Percentiles rank a stretch among this genome's conserved stretches.
Conservation (phyloP, 2,329 filamentous ascomycete genomes). For the Aspergillus clavatus region DNA sequence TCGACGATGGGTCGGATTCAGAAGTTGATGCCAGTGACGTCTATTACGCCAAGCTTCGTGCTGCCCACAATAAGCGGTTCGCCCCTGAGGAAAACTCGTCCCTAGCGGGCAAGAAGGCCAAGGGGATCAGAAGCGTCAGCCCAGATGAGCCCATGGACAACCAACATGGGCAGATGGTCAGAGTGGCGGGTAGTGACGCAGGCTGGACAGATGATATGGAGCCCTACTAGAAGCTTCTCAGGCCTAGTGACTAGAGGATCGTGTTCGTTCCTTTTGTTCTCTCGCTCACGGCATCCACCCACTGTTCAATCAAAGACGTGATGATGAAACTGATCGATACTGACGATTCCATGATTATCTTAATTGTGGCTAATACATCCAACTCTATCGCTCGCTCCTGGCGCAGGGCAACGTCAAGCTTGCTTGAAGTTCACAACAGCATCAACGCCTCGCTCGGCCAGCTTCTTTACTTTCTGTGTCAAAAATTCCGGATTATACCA, state of each 20-base stretch:
- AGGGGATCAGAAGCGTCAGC: slow-evolving; percentile 46
- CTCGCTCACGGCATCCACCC: slow-evolving; percentile 10
- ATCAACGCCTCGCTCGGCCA: slow-evolving; percentile 1
- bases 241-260: too few species aligned
- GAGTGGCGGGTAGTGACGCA: slow-evolving; percentile 48
- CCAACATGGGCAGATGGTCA: slow-evolving; percentile 41
- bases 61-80: slow-evolving; percentile 62
- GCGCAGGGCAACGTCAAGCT: slow-evolving; percentile 8
- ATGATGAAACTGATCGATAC: slow-evolving; percentile 17
- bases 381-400: background rate
- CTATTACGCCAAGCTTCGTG: slow-evolving; percentile 74
- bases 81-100: slow-evolving; percentile 35
- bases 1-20: slow-evolving; percentile 73
- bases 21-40: slow-evolving; percentile 70
- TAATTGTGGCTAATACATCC: slow-evolving; percentile 9
- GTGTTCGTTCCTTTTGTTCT: slow-evolving; percentile 8
- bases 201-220: slow-evolving; percentile 52
- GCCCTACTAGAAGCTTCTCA: slow-evolving; percentile 29
- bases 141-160: slow-evolving; percentile 38
- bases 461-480: slow-evolving; percentile 21
- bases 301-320: slow-evolving; percentile 16
- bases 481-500: slow-evolving; percentile 29
- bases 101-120: slow-evolving; percentile 39
- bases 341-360: slow-evolving; percentile 27
- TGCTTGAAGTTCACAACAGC: slow-evolving; percentile 5